Evolutionary conservation across 805 yeast species (phyloP).

Genomic region (Yamadazyma takamatsuzukensis): DNA sequence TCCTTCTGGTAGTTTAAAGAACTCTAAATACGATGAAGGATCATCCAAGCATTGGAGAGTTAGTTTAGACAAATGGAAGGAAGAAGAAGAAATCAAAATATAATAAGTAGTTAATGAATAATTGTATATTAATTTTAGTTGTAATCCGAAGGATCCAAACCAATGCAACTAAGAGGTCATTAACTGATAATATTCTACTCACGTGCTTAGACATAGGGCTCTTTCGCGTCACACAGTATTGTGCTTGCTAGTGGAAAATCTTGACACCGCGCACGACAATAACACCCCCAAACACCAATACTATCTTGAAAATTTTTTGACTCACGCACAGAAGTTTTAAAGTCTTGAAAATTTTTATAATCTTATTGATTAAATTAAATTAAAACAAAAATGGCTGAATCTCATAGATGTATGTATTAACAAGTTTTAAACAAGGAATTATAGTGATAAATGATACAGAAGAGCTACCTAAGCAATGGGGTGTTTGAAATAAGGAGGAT

Average conservation of each 20-base stretch:
- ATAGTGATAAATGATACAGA: not conserved
- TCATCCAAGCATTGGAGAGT: conserved; percentile 70
- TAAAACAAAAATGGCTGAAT: conserved; percentile 74
- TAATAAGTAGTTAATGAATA: conserved; percentile 13
- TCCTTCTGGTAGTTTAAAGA: conserved; percentile 60
- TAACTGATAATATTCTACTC: not conserved
- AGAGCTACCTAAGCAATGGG: not conserved
- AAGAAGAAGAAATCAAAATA: conserved; percentile 55
- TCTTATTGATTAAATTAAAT: conserved; percentile 10
- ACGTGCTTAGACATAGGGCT: conserved; percentile 2
- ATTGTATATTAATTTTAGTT: not conserved
- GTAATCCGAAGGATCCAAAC: conserved; percentile 1
- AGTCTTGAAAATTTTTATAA: conserved; percentile 10
- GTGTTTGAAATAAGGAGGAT: not conserved
- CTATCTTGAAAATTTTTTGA: conserved; percentile 8
- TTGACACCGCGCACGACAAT: too few species aligned
- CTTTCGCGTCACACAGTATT: conserved; percentile 5
- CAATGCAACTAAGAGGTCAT: too few species aligned
- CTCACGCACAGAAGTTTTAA: too few species aligned
- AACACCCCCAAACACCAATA: conserved; percentile 2
- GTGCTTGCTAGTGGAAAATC: conserved; percentile 1
- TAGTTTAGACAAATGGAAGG: conserved; percentile 48
- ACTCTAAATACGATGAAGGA: conserved; percentile 52
- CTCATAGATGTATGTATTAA: conserved; percentile 97
- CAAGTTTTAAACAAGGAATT: too few species aligned